These are phyloP conservation scores for Pachyrhizus erosus DNA, from an alignment of 306 rosid species.

Conservation along the genomic window DNA sequence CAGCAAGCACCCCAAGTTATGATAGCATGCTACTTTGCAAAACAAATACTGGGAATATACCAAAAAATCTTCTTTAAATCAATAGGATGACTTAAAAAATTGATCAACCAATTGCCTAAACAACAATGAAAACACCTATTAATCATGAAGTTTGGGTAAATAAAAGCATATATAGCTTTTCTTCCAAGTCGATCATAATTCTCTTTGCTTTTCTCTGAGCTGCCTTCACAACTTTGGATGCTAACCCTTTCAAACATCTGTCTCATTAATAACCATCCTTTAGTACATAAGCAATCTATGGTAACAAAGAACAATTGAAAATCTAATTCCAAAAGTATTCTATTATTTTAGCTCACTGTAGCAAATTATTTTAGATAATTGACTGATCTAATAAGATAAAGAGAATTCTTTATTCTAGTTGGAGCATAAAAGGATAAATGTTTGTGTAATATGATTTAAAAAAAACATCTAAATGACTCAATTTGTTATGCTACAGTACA, in stretches of 20 bases:
- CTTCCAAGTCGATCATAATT: conserved; percentile 79
- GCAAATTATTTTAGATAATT: background rate
- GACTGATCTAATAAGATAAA: background rate
- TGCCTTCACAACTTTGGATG: conserved; percentile 84
- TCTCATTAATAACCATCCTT: conserved; percentile 35
- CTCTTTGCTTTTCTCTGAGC: conserved; percentile 45
- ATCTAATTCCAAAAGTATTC: conserved; percentile 11
- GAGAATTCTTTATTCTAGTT: background rate
- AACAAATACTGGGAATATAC: background rate
- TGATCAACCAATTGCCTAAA: conserved; percentile 8
- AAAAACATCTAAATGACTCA: conserved; percentile 11
- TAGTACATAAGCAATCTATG: conserved; percentile 29
- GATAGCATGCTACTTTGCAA: conserved; percentile 17
- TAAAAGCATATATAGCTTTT: conserved; percentile 73
- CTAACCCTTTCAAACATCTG: conserved; percentile 82
- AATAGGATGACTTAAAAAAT: conserved; percentile 2
- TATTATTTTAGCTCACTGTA: background rate
- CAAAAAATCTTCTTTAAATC: background rate
- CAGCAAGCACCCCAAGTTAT: conserved; percentile 31
- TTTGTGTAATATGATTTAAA: background rate
- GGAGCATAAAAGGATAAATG: background rate
- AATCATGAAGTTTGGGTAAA: conserved; percentile 95
- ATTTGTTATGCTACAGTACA: conserved; percentile 22
- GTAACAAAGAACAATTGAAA: conserved; percentile 30
- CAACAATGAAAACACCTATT: conserved; percentile 66